phyloP scores from a whole-genome alignment of 1,284 basidiomycete species.

The Ganoderma lingzhi region DNA sequence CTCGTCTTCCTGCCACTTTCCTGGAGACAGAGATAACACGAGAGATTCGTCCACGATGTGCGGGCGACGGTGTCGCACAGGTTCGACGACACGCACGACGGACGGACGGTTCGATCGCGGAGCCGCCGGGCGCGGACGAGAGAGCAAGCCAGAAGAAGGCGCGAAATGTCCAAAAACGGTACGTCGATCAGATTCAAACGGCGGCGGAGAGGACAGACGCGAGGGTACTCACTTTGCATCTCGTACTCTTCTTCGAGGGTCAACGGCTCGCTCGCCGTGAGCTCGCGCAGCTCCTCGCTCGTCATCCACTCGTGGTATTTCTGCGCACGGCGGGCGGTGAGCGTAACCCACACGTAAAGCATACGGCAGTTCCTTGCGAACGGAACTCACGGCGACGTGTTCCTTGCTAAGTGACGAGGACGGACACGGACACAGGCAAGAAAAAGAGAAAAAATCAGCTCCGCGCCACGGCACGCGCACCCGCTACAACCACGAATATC shows the following conservation, averaged over 20 bases:
- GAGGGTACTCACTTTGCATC: conserved; percentile 81
- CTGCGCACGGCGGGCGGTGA: conserved; percentile 48
- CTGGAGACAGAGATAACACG: conserved; percentile 50
- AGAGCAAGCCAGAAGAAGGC: no score
- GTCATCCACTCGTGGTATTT: conserved; percentile 95
- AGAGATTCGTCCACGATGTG: neutral
- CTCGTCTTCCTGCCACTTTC: conserved; percentile 86
- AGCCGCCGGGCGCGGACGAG: neutral
- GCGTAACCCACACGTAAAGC: conserved; percentile 8
- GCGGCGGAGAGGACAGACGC: neutral
- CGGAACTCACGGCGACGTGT: conserved; percentile 64
- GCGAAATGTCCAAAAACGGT: no score
- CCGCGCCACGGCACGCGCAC: conserved; percentile 15
- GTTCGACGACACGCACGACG: no score
- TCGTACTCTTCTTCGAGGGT: conserved; percentile 87
- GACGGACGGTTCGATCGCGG: neutral
- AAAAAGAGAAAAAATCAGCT: conserved; percentile 3
- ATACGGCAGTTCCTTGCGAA: neutral
- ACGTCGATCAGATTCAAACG: neutral
- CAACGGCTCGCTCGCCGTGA: conserved; percentile 90
- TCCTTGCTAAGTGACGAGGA: conserved; percentile 49
- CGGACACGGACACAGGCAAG: no score
- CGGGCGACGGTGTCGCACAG: neutral
- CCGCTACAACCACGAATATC: conserved; percentile 4
- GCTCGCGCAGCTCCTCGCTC: conserved; percentile 73